Evolutionary conservation across 192 early-diverging fungal species (phyloP).

Genomic region (Coemansia sp.): DNA sequence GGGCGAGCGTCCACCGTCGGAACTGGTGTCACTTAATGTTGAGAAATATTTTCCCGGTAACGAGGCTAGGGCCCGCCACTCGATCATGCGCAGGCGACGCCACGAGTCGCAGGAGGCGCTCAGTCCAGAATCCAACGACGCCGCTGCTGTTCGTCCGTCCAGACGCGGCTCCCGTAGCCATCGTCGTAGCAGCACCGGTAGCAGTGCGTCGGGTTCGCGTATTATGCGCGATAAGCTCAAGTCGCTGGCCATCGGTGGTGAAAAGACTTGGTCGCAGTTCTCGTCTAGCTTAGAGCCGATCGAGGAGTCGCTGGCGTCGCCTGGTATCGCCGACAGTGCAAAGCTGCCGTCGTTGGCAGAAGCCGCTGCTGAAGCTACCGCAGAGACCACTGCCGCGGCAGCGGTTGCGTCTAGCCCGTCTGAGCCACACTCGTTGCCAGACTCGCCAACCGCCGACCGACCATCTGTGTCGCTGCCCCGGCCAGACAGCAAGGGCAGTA

Average conservation of each 20-base stretch:
- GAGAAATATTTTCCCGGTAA: conserved; percentile 89
- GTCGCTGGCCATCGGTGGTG: conserved; percentile 24
- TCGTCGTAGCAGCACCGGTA: conserved; percentile 31
- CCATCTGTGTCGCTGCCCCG: neutral
- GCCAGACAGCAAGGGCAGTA: neutral
- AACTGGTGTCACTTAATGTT: conserved; percentile 88
- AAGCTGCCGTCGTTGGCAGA: neutral
- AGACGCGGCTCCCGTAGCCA: conserved; percentile 32
- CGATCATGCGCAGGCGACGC: conserved; percentile 47
- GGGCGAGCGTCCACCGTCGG: conserved; percentile 92
- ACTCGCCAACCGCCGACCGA: neutral
- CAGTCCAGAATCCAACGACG: conserved; percentile 10
- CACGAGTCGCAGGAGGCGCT: conserved; percentile 35
- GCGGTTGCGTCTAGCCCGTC: neutral
- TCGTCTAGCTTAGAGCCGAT: conserved; percentile 43
- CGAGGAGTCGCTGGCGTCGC: conserved; percentile 34
- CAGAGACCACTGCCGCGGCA: neutral
- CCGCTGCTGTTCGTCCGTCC: conserved; percentile 16
- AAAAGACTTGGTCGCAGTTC: conserved; percentile 34
- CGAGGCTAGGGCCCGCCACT: conserved; percentile 55
- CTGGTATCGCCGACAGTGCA: conserved; percentile 2
- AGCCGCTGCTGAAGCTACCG: neutral
- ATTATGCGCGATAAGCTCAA: conserved; percentile 31
- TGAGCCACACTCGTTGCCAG: neutral
- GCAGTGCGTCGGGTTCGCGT: conserved; percentile 26